Evolutionary conservation across 768 basidiomycete genomes (phyloP), one percentile per base, ranked within the genome.

Genomic region (Paxillus involutus): DNA sequence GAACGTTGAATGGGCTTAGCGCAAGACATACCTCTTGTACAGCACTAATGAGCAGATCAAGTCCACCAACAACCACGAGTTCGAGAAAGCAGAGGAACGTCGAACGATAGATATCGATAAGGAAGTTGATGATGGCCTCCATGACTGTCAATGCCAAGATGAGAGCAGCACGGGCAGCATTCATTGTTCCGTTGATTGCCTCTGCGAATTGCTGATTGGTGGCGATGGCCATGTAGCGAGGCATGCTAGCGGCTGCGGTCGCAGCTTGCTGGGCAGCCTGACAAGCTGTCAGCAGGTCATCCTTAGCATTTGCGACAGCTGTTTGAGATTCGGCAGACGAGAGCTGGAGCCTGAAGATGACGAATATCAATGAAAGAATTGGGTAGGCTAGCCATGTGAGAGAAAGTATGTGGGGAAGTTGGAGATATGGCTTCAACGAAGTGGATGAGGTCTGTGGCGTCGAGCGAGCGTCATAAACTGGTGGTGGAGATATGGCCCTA

Each of bases 41-140:
- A 6, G 92, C 93, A 45, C 75, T 78, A 47, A 97, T 91, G 44
- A 97, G 74, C 51, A 98, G 73, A 24, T 83, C 79, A 48, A 99
- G 76, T 6, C 81, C 87, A 16, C 94, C 94, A 29, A 85, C 80
- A 10, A 99, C 84, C 21, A 91, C 85, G 42, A 98, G 79, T 70
- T 98, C 94, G 59, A 97, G 74, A 61, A 97, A 94, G 70, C 96
- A 99, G 49, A 99, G 79, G 64, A 96, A 86, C 3, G 95, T 90
- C 3, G 94, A 95, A 39, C 94, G 88, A 67, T 97, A 98, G 44
- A 88, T 83, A 71, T 93, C 89, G 59, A 98, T 82, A 59, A 97
- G 81, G 71, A 98, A 98, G 63, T 91, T 93, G 72, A 94, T 86
- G 63, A 95, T 81, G 1, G 79, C 85, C 66, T 97, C 92, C 83